Evolutionary conservation across 345 rosid species (phyloP).

Genomic region (Combretum micranthum): DNA sequence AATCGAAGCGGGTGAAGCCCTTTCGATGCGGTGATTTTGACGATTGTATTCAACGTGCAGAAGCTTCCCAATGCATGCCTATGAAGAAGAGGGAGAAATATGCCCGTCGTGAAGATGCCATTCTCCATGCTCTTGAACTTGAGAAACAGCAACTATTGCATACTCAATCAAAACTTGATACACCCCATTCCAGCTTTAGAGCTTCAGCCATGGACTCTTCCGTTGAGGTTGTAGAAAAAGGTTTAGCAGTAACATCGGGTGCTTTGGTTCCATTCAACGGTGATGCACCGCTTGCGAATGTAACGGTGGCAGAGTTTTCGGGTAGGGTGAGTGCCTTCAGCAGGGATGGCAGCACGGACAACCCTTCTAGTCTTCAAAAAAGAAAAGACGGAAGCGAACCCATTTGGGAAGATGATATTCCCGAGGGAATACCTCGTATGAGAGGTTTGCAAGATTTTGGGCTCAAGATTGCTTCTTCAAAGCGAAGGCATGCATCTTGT

Average conservation of each 20-base stretch:
- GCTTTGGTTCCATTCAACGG: conserved; percentile 21
- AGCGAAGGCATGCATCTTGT: conserved; percentile 44
- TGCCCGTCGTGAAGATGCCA: conserved; percentile 99
- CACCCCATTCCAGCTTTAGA: conserved; percentile 12
- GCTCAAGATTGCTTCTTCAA: conserved; percentile 46
- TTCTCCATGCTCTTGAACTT: conserved; percentile 97
- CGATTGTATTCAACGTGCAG: conserved; percentile 91
- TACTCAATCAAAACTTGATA: conserved; percentile 42
- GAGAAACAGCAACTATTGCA: conserved; percentile 55
- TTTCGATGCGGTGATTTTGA: conserved; percentile 98
- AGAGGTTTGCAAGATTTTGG: conserved; percentile 90
- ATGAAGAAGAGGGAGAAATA: conserved; percentile 93
- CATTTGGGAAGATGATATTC: conserved; percentile 39
- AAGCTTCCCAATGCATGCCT: conserved; percentile 67
- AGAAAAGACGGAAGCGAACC: conserved; percentile 29
- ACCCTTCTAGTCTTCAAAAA: conserved; percentile 18
- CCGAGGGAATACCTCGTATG: conserved; percentile 59
- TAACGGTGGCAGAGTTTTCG: conserved; percentile 20
- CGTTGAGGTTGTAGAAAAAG: conserved; percentile 33
- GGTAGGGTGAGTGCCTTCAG: conserved; percentile 21
- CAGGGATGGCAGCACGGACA: conserved; percentile 20
- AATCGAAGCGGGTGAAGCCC: conserved; percentile 94
- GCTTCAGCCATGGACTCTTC: conserved; percentile 23
- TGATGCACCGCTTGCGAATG: conserved; percentile 29
- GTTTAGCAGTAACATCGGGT: conserved; percentile 29